Evolutionary conservation across 2,329 filamentous ascomycete species (phyloP).

Genomic region (Apiospora pterosperma): DNA sequence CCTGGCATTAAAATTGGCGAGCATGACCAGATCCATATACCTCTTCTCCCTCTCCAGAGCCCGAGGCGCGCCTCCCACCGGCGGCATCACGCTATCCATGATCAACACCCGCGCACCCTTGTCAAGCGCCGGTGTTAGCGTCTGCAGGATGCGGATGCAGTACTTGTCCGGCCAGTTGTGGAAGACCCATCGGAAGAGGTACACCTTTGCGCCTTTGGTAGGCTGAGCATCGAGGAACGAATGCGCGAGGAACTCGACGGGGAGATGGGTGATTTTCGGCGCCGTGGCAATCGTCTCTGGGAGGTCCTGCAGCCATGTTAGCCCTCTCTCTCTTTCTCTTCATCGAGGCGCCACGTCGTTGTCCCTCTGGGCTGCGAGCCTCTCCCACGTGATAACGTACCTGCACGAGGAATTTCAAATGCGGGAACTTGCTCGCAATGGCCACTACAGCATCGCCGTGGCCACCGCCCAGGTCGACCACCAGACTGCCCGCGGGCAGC

Average conservation of each 20-base stretch:
- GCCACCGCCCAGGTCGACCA: conserved; percentile 25
- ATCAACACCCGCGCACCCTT: background rate
- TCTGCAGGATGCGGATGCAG: background rate
- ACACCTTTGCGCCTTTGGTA: background rate
- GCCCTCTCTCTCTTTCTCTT: no score
- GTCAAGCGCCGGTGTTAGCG: background rate
- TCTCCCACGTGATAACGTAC: conserved; percentile 12
- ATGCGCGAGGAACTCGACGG: background rate
- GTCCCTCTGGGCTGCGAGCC: background rate
- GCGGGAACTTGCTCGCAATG: conserved; percentile 20
- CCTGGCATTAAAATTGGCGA: conserved; percentile 11
- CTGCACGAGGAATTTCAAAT: conserved; percentile 30
- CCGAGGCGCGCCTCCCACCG: background rate
- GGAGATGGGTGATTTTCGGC: background rate
- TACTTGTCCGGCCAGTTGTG: conserved; percentile 4
- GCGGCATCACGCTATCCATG: conserved; percentile 1
- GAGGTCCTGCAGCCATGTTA: background rate
- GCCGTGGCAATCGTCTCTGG: conserved; percentile 1
- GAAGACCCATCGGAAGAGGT: background rate
- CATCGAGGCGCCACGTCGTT: background rate
- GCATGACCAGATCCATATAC: conserved; percentile 11
- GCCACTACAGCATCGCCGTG: conserved; percentile 24
- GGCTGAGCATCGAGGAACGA: background rate
- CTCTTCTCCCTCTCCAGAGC: background rate
- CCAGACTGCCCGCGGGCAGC: conserved; percentile 8